Evolutionary conservation across 192 early-diverging fungal genomes (phyloP).

Genomic region (Globomyces pollinis-pini): DNA sequence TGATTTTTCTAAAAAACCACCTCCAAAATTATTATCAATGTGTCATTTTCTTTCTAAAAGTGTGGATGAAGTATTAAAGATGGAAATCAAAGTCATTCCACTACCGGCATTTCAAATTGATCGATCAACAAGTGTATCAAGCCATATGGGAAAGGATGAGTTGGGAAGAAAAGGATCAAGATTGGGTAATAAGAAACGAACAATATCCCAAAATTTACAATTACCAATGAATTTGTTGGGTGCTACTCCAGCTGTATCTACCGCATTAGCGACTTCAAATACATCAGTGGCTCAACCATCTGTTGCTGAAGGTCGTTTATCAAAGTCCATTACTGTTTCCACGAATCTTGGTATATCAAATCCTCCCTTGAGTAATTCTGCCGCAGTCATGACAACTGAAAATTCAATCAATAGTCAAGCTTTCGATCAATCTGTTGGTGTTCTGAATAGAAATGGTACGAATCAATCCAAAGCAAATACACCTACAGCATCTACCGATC

Average conservation of each 20-base stretch:
- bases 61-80: slow-evolving; percentile 29
- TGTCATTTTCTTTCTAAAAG: slow-evolving; percentile 31
- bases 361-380: no score
- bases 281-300: no score
- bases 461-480: slow-evolving; percentile 29
- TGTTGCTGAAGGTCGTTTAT: no score
- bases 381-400: no score
- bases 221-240: background rate
- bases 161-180: background rate
- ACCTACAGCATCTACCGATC: slow-evolving; percentile 5
- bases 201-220: background rate
- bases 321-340: no score
- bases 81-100: slow-evolving; percentile 30
- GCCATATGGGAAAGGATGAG: background rate
- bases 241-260: background rate
- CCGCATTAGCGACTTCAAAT: no score
- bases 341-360: no score
- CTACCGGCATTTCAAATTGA: slow-evolving; percentile 21
- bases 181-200: background rate
- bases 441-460: no score
- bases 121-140: background rate
- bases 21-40: slow-evolving; percentile 30
- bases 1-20: slow-evolving; percentile 31
- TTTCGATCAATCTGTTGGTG: no score
- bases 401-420: no score